phyloP scores from a whole-genome alignment of 805 yeast species.

The Starmerella floricola region DNA sequence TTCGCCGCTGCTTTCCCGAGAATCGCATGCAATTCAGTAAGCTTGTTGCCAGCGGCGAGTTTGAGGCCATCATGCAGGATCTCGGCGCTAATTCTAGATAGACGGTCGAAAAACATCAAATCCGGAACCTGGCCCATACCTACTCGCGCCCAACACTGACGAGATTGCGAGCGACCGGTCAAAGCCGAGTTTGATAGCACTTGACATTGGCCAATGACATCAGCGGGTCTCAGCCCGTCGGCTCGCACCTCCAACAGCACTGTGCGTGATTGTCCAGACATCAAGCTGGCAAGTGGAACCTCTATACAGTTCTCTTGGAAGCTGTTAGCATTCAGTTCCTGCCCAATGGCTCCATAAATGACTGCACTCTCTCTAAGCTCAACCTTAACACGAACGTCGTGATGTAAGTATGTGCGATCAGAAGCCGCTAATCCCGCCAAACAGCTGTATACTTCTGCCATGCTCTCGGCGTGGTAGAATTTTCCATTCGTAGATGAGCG shows the following conservation, averaged over 20 bases:
- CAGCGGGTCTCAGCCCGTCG: neutral
- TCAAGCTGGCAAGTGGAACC: conserved; percentile 3
- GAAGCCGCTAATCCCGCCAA: conserved; percentile 6
- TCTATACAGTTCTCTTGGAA: neutral
- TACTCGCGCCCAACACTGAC: neutral
- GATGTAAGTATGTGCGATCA: conserved; percentile 6
- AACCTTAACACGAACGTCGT: neutral
- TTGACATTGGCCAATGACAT: neutral
- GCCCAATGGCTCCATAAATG: neutral
- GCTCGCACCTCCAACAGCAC: neutral
- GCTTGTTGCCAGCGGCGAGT: neutral
- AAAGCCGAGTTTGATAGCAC: conserved; percentile 1
- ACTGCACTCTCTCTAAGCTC: neutral
- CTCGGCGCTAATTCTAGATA: conserved; percentile 2
- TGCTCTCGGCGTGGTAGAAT: conserved; percentile 3
- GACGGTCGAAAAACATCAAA: conserved; percentile 6
- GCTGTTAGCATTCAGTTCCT: neutral
- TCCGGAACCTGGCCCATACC: neutral
- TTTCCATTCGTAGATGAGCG: neutral
- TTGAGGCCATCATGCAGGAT: neutral
- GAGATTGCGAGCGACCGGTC: neutral
- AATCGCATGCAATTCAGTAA: neutral
- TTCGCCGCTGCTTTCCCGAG: conserved; percentile 1
- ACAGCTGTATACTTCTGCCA: neutral
- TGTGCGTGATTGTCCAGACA: conserved; percentile 12